These are phyloP conservation scores for Rhizophora apiculata DNA, from an alignment of 345 rosid genomes.

Conservation along the genomic window DNA sequence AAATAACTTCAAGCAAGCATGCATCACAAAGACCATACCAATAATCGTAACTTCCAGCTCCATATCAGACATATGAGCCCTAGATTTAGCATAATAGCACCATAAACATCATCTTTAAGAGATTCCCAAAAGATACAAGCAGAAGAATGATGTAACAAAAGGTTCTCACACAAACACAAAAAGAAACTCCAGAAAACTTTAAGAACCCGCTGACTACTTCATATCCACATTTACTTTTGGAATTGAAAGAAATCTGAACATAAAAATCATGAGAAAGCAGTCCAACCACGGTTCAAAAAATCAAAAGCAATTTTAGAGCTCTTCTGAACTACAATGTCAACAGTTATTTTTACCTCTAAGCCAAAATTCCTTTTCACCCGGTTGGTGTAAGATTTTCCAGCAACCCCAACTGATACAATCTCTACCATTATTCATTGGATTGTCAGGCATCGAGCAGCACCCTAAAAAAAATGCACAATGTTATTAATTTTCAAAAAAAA, in stretches of 20 bases:
- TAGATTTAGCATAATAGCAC: too few species aligned
- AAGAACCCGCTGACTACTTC: background rate
- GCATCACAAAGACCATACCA: too few species aligned
- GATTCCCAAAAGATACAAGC: too few species aligned
- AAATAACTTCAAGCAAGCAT: background rate
- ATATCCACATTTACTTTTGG: background rate
- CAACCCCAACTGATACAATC: constrained; percentile 71
- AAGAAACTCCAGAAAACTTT: background rate
- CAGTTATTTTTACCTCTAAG: constrained; percentile 46
- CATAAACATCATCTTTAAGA: background rate
- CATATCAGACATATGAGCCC: background rate
- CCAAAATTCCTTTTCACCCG: constrained; percentile 62
- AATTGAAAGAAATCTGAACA: background rate
- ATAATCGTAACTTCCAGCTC: background rate
- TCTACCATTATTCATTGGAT: constrained; percentile 41
- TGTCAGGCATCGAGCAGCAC: constrained; percentile 53
- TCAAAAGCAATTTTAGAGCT: background rate
- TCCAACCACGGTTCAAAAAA: background rate
- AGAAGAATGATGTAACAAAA: background rate
- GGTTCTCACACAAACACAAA: background rate
- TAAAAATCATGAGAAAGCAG: constrained; percentile 2
- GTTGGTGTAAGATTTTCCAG: constrained; percentile 48
- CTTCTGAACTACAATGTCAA: background rate
- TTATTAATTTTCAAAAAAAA: background rate
- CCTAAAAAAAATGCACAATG: constrained; percentile 23